Evolutionary conservation across 1,139 yeast species (phyloP), one percentile per base, ranked within the genome.

Genomic region (Kodamaea ohmeri): DNA sequence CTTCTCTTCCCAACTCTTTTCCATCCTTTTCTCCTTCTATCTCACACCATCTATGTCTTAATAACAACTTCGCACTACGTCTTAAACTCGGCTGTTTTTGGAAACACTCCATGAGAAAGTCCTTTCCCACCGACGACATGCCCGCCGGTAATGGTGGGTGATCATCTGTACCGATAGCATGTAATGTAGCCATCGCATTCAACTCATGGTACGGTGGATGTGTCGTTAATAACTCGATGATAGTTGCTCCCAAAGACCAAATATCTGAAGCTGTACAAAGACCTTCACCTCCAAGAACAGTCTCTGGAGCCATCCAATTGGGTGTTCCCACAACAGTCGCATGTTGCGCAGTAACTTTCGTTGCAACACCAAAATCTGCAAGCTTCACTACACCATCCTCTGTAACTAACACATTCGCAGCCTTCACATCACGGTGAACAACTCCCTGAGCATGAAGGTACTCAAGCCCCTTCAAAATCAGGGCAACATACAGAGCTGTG

Each of bases 191-290:
- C 80, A 89, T 84, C 18, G 89, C 87, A 42, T 83, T 81, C 40
- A 84, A 64, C 36, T 87, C 83, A 46, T 84, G 83, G 51, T 87
- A 88, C 0, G 97, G 97, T 0, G 98, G 97, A 38, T 80, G 73
- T 0, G 88, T 95, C 0, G 96, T 84, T 39, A 88, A 67, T 35
- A 92, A 65, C 56, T 92, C 99, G 7, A 90, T 79, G 4, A 90
- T 77, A 0, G 97, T 92, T 13, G 97, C 95, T 1, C 97, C 99
- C 25, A 92, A 63, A n/a, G 96, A 86, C 97, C 95, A 85, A 18
- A 84, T 76, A 58, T 85, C 95, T 4, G 96, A 86, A 0, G 95
- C 86, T 0, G 95, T 80, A 28, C 95, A 83, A 3, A 94, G 82
- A 5, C 96, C 96, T 51, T 84, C 87, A 47, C 89, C 81, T 13